Evolutionary conservation across 352 stramenopile species (phyloP).

Genomic region (Globisporangium sylvaticum): DNA sequence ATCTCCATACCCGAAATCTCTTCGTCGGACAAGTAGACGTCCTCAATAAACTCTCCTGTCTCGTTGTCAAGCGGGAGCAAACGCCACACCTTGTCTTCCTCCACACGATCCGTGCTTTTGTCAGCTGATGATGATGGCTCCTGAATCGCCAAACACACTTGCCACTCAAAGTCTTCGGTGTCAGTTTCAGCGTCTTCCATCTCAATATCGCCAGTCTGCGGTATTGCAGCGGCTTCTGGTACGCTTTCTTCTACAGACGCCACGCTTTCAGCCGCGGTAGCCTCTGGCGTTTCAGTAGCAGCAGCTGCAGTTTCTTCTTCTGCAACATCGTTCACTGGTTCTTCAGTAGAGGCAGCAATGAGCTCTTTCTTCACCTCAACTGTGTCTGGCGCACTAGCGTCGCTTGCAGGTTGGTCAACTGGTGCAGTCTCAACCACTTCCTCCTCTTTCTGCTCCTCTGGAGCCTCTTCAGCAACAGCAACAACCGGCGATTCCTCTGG

Average conservation of each 20-base stretch:
- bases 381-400: neutral
- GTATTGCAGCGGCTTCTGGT: neutral
- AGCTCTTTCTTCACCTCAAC: slow-evolving; percentile 24
- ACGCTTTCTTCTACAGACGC: slow-evolving; percentile 6
- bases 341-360: slow-evolving; percentile 5
- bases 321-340: slow-evolving; percentile 8
- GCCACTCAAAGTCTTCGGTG: slow-evolving; percentile 31
- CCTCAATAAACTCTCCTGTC: slow-evolving; percentile 47
- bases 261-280: slow-evolving; percentile 9
- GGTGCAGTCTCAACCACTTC: slow-evolving; percentile 13
- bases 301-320: slow-evolving; percentile 9
- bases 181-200: slow-evolving; percentile 18
- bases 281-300: slow-evolving; percentile 6
- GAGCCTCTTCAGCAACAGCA: neutral
- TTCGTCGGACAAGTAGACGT: slow-evolving; percentile 50
- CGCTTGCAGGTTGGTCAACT: neutral
- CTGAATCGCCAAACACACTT: slow-evolving; percentile 49
- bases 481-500: neutral
- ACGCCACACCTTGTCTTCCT: slow-evolving; percentile 33
- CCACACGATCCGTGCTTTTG: slow-evolving; percentile 9
- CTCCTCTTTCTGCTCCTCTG: slow-evolving; percentile 18
- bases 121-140: neutral
- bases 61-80: slow-evolving; percentile 50
- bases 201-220: slow-evolving; percentile 10
- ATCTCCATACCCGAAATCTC: slow-evolving; percentile 64